phyloP scores from a whole-genome alignment of 2,329 filamentous ascomycete genomes.

The Sarocladium strictum region DNA sequence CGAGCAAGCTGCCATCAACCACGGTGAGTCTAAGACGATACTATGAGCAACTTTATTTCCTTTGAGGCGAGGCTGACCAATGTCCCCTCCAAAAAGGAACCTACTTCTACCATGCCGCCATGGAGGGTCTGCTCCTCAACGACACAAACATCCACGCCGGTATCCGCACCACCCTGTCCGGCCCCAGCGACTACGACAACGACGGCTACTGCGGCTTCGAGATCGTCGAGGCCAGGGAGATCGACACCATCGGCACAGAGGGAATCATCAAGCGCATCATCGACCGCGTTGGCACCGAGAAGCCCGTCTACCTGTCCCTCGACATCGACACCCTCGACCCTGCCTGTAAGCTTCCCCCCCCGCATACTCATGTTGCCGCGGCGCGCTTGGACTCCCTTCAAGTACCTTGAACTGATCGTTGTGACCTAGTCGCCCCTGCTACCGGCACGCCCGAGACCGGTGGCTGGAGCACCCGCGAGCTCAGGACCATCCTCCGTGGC shows the following conservation, averaged over 20 bases:
- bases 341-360: constrained; percentile 17
- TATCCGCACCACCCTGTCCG: constrained; percentile 75
- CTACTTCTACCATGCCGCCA: constrained; percentile 78
- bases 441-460: constrained; percentile 88
- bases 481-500: constrained; percentile 76
- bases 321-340: constrained; percentile 90
- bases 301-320: constrained; percentile 85
- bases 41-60: too few species aligned
- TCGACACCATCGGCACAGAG: constrained; percentile 71
- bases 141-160: constrained; percentile 85
- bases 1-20: constrained; percentile 72
- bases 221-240: constrained; percentile 79
- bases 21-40: too few species aligned
- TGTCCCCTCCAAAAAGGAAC: too few species aligned
- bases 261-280: constrained; percentile 69
- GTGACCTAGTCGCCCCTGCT: constrained; percentile 53
- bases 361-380: neutral
- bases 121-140: constrained; percentile 72
- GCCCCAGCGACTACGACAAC: constrained; percentile 76
- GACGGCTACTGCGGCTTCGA: constrained; percentile 81
- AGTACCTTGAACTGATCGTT: too few species aligned
- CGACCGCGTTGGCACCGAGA: constrained; percentile 63
- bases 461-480: constrained; percentile 83
- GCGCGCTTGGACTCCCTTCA: too few species aligned
- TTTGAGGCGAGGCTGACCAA: too few species aligned